phyloP scores from a whole-genome alignment of 208 protist species.

The Leishmania tarentolae region DNA sequence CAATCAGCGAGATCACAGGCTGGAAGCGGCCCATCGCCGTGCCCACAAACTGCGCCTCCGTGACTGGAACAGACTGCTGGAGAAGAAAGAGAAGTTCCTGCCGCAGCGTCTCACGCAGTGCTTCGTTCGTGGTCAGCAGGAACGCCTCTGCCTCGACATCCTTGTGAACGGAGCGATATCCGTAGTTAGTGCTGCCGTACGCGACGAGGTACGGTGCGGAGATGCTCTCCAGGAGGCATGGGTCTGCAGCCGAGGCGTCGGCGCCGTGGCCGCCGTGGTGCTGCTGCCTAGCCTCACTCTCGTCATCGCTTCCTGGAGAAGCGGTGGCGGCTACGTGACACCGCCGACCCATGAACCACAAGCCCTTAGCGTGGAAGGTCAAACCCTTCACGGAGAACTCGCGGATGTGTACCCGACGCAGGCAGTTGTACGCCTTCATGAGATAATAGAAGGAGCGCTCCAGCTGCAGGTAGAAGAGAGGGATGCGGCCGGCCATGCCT shows the following conservation, averaged over 20 bases:
- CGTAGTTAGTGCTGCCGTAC: conserved; percentile 91
- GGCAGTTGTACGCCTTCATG: conserved; percentile 53
- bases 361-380: conserved; percentile 89
- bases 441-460: conserved; percentile 78
- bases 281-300: background rate
- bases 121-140: conserved; percentile 56
- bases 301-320: background rate
- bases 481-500: conserved; percentile 74
- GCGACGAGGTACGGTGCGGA: conserved; percentile 68
- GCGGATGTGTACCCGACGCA: conserved; percentile 55
- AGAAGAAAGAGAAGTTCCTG: conserved; percentile 66
- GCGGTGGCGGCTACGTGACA: background rate
- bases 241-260: background rate
- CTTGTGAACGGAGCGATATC: conserved; percentile 81
- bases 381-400: conserved; percentile 66
- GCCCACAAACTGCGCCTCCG: conserved; percentile 56
- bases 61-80: conserved; percentile 48
- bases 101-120: conserved; percentile 57
- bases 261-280: background rate
- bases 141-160: conserved; percentile 83
- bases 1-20: conserved; percentile 72
- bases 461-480: conserved; percentile 85
- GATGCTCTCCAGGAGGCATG: conserved; percentile 18
- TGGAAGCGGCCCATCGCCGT: conserved; percentile 69
- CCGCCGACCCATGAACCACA: conserved; percentile 57